A percentile compares a stretch with the other conserved stretches of the same genome.
Evolutionary conservation across 2,329 filamentous ascomycete genomes (phyloP).

Genomic region (Tolypocladium tundrense): DNA sequence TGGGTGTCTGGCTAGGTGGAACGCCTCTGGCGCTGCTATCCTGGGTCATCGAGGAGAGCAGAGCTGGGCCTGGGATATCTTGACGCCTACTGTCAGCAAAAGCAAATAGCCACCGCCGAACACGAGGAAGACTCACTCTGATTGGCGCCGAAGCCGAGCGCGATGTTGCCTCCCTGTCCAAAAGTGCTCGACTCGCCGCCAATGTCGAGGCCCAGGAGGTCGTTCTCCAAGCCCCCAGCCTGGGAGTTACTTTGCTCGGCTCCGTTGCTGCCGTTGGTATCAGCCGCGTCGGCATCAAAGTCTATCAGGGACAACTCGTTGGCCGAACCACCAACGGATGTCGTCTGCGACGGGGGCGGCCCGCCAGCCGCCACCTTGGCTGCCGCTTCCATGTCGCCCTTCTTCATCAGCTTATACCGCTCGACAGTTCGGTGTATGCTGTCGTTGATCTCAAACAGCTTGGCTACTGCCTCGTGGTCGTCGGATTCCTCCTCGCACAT

Average conservation of each 20-base stretch:
- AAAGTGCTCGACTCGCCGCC: constrained; percentile 50
- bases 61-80: constrained; percentile 55
- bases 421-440: constrained; percentile 97
- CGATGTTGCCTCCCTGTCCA: constrained; percentile 70
- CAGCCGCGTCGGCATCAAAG: constrained; percentile 58
- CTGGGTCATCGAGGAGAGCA: constrained; percentile 54
- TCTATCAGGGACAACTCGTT: constrained; percentile 90
- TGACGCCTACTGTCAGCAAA: neutral
- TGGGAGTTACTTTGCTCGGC: constrained; percentile 30
- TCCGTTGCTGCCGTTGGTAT: constrained; percentile 38
- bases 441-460: constrained; percentile 94
- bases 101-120: neutral
- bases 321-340: constrained; percentile 39
- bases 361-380: constrained; percentile 76
- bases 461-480: constrained; percentile 89
- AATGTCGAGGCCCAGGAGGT: constrained; percentile 81
- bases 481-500: constrained; percentile 99
- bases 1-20: constrained; percentile 30
- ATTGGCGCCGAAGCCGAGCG: constrained; percentile 66
- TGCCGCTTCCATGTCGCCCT: constrained; percentile 79
- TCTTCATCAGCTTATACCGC: constrained; percentile 90
- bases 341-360: constrained; percentile 38
- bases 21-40: constrained; percentile 44
- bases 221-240: constrained; percentile 69
- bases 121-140: constrained; percentile 38